A percentile compares a stretch with the other conserved stretches of the same genome.
These are phyloP conservation scores for Pythium dissotocum DNA, from an alignment of 352 stramenopile species.

Conservation along the genomic window DNA sequence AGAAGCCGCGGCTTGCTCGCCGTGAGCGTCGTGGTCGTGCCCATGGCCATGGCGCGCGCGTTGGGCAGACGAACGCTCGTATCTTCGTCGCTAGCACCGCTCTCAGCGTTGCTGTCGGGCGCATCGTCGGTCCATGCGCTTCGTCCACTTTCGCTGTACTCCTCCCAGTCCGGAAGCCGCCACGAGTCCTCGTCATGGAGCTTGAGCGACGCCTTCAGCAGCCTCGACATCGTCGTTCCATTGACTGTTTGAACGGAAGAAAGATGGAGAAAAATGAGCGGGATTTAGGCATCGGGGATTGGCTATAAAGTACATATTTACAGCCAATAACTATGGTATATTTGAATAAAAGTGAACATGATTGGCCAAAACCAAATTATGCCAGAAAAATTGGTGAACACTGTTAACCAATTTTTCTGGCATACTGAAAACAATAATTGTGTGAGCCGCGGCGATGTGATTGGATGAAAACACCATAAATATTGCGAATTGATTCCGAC, in stretches of 20 bases:
- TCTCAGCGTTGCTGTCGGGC: constrained; percentile 15
- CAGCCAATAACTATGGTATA: not conserved
- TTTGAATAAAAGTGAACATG: not conserved
- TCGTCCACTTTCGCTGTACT: constrained; percentile 41
- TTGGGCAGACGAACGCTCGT: constrained; percentile 1
- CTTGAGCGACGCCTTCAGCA: constrained; percentile 7
- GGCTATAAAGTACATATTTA: not conserved
- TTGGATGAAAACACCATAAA: constrained; percentile 16
- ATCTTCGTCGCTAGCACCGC: constrained; percentile 9
- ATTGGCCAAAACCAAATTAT: too few relatives aligned
- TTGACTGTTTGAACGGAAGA: constrained; percentile 11
- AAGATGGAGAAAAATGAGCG: constrained; percentile 15
- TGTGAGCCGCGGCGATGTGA: not conserved
- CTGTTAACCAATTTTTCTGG: not conserved
- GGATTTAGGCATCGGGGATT: constrained; percentile 9
- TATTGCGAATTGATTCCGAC: not conserved
- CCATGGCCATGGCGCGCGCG: constrained; percentile 4
- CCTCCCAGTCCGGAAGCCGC: constrained; percentile 58
- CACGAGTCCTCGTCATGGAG: constrained; percentile 35
- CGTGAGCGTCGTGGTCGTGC: constrained; percentile 23
- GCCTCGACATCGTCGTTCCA: not conserved
- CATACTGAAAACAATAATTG: not conserved
- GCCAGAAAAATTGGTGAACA: too few relatives aligned
- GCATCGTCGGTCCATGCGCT: constrained; percentile 28
- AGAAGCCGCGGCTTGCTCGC: constrained; percentile 7